Conservation (phyloP, 1,284 basidiomycete species). For the Flammula alnicola region DNA sequence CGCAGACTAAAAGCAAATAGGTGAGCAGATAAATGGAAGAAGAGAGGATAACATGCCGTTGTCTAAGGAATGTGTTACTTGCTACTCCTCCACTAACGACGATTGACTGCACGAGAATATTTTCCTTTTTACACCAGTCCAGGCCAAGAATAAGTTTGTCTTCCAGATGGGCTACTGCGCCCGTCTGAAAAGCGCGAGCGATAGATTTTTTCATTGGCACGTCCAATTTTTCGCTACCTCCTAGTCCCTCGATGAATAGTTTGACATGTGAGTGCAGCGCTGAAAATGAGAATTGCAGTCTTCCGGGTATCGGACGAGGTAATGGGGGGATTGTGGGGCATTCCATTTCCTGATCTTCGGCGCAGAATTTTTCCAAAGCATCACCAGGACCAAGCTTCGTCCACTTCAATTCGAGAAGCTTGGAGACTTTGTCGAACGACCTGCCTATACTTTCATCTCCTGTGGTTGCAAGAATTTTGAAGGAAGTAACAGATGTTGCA, state of each 20-base stretch:
- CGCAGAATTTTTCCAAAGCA: constrained; percentile 75
- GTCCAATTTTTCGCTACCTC: constrained; percentile 43
- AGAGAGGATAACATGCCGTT: constrained; percentile 53
- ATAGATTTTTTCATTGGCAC: constrained; percentile 47
- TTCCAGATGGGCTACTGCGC: constrained; percentile 74
- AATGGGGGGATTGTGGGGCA: constrained; percentile 46
- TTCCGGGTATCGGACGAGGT: constrained; percentile 56
- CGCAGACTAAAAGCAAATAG: constrained; percentile 43
- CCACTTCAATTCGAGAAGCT: constrained; percentile 69
- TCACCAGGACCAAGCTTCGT: constrained; percentile 70
- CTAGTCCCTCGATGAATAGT: constrained; percentile 46
- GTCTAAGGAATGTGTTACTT: constrained; percentile 74
- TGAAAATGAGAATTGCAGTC: constrained; percentile 77
- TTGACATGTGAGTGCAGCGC: constrained; percentile 73
- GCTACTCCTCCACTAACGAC: constrained; percentile 93
- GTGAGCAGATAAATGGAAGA: background rate
- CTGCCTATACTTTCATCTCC: constrained; percentile 80
- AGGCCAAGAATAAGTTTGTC: constrained; percentile 74
- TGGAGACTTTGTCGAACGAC: constrained; percentile 81
- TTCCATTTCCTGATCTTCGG: constrained; percentile 32
- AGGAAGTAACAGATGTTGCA: constrained; percentile 60
- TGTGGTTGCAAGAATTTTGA: constrained; percentile 77
- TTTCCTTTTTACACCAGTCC: constrained; percentile 45
- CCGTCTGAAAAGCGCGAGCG: constrained; percentile 74
- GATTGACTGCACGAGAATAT: constrained; percentile 54